phyloP scores from a whole-genome alignment of 768 basidiomycete species.

The Pleurotus cornucopiae region DNA sequence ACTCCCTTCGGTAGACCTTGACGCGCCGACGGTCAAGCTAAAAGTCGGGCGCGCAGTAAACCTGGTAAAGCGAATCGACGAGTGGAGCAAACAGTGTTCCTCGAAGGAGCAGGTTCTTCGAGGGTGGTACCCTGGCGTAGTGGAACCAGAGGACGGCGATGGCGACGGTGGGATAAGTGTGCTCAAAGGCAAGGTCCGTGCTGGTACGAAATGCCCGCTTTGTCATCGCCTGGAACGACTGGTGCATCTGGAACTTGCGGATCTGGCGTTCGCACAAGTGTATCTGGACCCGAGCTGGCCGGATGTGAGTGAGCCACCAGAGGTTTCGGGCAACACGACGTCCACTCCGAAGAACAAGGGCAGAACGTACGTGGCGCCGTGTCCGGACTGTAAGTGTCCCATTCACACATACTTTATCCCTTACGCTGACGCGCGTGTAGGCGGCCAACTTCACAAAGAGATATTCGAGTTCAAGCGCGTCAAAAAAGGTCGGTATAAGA shows the following conservation, averaged over 20 bases:
- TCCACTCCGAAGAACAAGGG: constrained; percentile 18
- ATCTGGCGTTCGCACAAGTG: constrained; percentile 51
- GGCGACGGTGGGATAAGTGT: constrained; percentile 34
- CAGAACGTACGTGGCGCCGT: constrained; percentile 23
- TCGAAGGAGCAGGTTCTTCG: constrained; percentile 72
- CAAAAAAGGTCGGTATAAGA: constrained; percentile 46
- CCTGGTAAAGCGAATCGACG: constrained; percentile 65
- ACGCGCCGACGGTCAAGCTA: constrained; percentile 45
- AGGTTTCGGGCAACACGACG: constrained; percentile 3
- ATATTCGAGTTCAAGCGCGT: constrained; percentile 72
- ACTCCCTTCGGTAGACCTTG: constrained; percentile 12
- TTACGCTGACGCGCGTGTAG: constrained; percentile 23
- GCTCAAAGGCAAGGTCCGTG: constrained; percentile 61
- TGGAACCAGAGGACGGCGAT: constrained; percentile 13
- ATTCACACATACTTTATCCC: neutral
- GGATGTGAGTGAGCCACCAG: constrained; percentile 21
- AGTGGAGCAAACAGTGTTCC: constrained; percentile 81
- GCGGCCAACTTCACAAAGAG: constrained; percentile 64
- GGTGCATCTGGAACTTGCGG: constrained; percentile 76
- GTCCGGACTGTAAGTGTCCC: constrained; percentile 30
- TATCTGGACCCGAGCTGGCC: constrained; percentile 58
- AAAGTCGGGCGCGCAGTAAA: constrained; percentile 82
- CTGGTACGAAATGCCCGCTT: constrained; percentile 57
- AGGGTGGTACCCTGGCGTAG: constrained; percentile 62
- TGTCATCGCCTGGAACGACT: constrained; percentile 77